phyloP scores from a whole-genome alignment of 2,329 filamentous ascomycete genomes.

The Penicillium sp. region DNA sequence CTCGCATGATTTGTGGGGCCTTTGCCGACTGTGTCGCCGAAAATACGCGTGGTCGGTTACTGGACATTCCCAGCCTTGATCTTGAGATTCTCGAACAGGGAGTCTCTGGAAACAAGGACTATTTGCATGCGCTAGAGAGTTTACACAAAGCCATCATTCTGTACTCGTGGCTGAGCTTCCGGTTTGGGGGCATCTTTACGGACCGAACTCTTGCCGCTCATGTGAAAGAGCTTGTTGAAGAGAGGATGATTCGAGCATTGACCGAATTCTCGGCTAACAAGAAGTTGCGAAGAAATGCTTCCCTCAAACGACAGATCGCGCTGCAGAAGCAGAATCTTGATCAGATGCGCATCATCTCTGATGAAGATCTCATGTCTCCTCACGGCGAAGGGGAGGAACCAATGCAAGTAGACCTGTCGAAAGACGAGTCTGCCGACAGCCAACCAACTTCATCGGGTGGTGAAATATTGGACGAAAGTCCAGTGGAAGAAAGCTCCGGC shows the following conservation, averaged over 20 bases:
- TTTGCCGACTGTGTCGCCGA: constrained; percentile 74
- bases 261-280: constrained; percentile 60
- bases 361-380: constrained; percentile 26
- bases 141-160: constrained; percentile 83
- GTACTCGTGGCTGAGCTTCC: constrained; percentile 93
- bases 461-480: constrained; percentile 1
- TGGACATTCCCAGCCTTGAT: constrained; percentile 73
- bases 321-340: constrained; percentile 44
- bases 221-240: constrained; percentile 77
- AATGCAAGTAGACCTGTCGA: constrained; percentile 26
- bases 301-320: constrained; percentile 45
- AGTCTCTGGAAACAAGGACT: constrained; percentile 55
- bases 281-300: constrained; percentile 48
- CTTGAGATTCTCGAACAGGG: constrained; percentile 73
- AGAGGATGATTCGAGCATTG: constrained; percentile 71
- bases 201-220: constrained; percentile 78
- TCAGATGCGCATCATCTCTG: constrained; percentile 36
- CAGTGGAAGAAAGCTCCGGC: constrained; percentile 1
- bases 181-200: constrained; percentile 79
- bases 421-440: constrained; percentile 22
- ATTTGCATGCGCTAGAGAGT: constrained; percentile 72
- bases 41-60: constrained; percentile 69
- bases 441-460: not conserved
- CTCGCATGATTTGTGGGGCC: constrained; percentile 60
- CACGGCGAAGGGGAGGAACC: constrained; percentile 18